These are phyloP conservation scores for Cyberlindnera saturnus DNA, from an alignment of 805 yeast genomes.

Conservation along the genomic window DNA sequence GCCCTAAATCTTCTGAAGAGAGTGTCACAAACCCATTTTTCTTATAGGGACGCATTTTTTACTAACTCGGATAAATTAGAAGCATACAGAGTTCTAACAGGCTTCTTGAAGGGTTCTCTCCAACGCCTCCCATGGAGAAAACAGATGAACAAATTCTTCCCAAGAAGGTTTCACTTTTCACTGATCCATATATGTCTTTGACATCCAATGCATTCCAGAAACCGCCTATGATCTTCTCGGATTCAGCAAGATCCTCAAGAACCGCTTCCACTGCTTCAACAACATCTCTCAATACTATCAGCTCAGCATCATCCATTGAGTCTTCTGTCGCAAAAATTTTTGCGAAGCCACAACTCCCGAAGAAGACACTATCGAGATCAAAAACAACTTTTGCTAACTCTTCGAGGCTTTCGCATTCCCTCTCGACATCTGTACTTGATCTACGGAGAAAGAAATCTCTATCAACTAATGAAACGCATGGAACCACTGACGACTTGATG, in stretches of 20 bases:
- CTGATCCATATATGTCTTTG: neutral
- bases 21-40: conserved; percentile 6
- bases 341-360: conserved; percentile 7
- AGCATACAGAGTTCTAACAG: neutral
- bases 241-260: conserved; percentile 7
- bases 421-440: conserved; percentile 16
- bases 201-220: conserved; percentile 1
- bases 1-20: conserved; percentile 3
- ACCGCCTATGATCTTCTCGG: neutral
- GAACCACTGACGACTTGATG: conserved; percentile 2
- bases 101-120: conserved; percentile 1
- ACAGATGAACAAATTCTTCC: too few species aligned
- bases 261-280: conserved; percentile 21
- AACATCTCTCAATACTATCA: conserved; percentile 17
- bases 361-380: conserved; percentile 16
- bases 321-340: conserved; percentile 4
- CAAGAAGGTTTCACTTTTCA: neutral
- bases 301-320: conserved; percentile 20
- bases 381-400: conserved; percentile 12
- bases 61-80: conserved; percentile 1
- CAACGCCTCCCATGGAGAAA: neutral
- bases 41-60: conserved; percentile 1
- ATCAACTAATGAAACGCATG: neutral
- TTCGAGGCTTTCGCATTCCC: conserved; percentile 14
- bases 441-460: conserved; percentile 1